phyloP scores from a whole-genome alignment of 2,329 filamentous ascomycete species.

The Penicillium capsulatum region DNA sequence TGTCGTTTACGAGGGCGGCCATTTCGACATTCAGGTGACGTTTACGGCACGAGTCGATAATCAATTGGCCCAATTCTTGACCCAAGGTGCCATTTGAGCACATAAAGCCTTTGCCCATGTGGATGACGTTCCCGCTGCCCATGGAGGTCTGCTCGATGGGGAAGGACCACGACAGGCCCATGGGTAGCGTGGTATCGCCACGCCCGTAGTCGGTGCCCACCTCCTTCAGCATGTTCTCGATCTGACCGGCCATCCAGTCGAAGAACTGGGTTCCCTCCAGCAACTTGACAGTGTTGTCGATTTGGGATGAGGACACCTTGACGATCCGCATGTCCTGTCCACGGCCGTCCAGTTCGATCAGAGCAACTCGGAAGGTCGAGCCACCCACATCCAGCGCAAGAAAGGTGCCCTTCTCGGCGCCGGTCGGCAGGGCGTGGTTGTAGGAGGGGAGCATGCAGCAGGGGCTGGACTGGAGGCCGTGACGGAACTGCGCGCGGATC shows the following conservation, averaged over 20 bases:
- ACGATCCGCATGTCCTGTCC: conserved; percentile 52
- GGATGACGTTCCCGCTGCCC: conserved; percentile 53
- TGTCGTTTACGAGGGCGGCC: conserved; percentile 62
- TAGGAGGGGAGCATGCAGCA: conserved; percentile 64
- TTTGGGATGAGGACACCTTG: conserved; percentile 52
- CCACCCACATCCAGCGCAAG: conserved; percentile 62
- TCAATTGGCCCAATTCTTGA: conserved; percentile 56
- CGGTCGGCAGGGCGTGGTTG: conserved; percentile 58
- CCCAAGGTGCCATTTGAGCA: conserved; percentile 58
- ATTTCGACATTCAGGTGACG: conserved; percentile 55
- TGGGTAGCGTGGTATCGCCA: conserved; percentile 44
- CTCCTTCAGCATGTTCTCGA: conserved; percentile 51
- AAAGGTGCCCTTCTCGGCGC: conserved; percentile 56
- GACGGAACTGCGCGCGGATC: conserved; percentile 50
- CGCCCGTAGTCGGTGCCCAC: conserved; percentile 40
- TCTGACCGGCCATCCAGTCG: conserved; percentile 62
- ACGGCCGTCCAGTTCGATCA: conserved; percentile 54
- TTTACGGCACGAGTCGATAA: conserved; percentile 55
- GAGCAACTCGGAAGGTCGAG: conserved; percentile 61
- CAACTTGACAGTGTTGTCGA: conserved; percentile 54
- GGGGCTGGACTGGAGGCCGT: conserved; percentile 53
- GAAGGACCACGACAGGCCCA: conserved; percentile 65
- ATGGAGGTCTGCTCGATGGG: conserved; percentile 62
- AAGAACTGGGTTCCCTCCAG: conserved; percentile 58
- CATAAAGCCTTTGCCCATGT: conserved; percentile 63